Percentiles rank a stretch among this genome's conserved stretches.
phyloP scores from a whole-genome alignment of 2,329 filamentous ascomycete species.

The Beauveria brongniartii region DNA sequence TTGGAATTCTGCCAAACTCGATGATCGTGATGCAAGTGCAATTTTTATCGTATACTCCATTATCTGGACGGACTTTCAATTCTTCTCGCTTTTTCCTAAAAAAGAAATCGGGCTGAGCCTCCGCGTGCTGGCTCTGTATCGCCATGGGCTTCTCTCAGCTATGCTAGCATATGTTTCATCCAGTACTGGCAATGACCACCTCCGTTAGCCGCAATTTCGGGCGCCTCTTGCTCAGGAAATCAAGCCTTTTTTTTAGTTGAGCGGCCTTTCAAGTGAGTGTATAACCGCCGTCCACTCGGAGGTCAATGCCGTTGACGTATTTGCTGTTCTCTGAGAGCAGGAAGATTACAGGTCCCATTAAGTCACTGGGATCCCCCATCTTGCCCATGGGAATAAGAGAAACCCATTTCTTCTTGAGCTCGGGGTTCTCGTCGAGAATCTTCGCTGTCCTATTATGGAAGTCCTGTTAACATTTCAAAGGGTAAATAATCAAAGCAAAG shows the following conservation, averaged over 20 bases:
- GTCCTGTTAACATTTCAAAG: background rate
- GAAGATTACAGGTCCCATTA: slow-evolving; percentile 90
- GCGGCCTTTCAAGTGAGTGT: slow-evolving; percentile 56
- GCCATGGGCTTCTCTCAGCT: background rate
- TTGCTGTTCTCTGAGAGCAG: slow-evolving; percentile 69
- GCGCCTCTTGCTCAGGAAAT: background rate
- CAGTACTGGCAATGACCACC: background rate
- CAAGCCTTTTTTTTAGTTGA: too few relatives aligned
- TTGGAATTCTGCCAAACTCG: too few relatives aligned
- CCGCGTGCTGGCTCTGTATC: background rate
- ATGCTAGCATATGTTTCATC: background rate
- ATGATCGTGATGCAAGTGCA: too few relatives aligned
- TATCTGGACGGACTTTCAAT: too few relatives aligned
- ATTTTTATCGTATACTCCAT: too few relatives aligned
- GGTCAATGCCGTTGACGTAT: slow-evolving; percentile 66
- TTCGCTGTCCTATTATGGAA: slow-evolving; percentile 63
- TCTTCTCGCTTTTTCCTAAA: too few relatives aligned
- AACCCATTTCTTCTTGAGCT: slow-evolving; percentile 83
- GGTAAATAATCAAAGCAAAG: background rate
- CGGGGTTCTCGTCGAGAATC: slow-evolving; percentile 88
- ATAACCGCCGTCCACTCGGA: slow-evolving; percentile 83
- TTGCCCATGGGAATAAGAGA: slow-evolving; percentile 86
- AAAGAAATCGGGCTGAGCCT: too few relatives aligned
- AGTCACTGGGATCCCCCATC: slow-evolving; percentile 85
- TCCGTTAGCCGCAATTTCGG: background rate